phyloP scores from a whole-genome alignment of 805 yeast genomes.

The Ogataea zsoltii region DNA sequence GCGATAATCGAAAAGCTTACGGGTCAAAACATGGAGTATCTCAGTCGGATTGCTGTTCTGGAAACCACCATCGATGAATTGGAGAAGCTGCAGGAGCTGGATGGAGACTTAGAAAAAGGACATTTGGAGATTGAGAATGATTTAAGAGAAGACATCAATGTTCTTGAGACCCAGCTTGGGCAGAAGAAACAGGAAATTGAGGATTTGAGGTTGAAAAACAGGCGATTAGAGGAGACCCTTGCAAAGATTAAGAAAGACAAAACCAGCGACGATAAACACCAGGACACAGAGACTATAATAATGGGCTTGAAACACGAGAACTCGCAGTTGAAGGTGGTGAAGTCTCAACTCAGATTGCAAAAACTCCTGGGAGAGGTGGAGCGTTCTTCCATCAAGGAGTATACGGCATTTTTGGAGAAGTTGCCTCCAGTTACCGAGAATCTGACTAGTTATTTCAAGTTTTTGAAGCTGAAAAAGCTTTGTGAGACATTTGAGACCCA shows the following conservation, averaged over 20 bases:
- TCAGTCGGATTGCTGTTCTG: slow-evolving; percentile 35
- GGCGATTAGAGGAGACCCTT: slow-evolving; percentile 37
- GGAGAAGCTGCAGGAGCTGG: slow-evolving; percentile 50
- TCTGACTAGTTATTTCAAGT: slow-evolving; percentile 5
- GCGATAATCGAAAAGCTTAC: slow-evolving; percentile 38
- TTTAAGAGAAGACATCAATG: slow-evolving; percentile 39
- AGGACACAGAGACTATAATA: slow-evolving; percentile 5
- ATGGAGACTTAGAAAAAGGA: slow-evolving; percentile 49
- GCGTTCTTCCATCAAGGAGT: slow-evolving; percentile 11
- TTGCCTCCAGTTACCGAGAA: slow-evolving; percentile 3
- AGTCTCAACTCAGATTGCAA: slow-evolving; percentile 12
- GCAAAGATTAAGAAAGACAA: neutral
- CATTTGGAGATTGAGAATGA: slow-evolving; percentile 46
- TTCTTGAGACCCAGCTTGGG: slow-evolving; percentile 21
- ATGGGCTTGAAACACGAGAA: slow-evolving; percentile 19
- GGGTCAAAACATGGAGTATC: slow-evolving; percentile 37
- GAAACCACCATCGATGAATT: slow-evolving; percentile 43
- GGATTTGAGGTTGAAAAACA: slow-evolving; percentile 26
- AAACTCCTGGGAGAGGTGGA: slow-evolving; percentile 11
- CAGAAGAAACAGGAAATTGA: slow-evolving; percentile 20
- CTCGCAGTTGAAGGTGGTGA: slow-evolving; percentile 15
- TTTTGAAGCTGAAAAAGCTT: slow-evolving; percentile 13
- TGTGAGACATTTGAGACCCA: slow-evolving; percentile 8
- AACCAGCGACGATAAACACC: neutral
- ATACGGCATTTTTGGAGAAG: slow-evolving; percentile 1